Conservation (phyloP, 345 rosid genomes). For the Triadica sebifera region DNA sequence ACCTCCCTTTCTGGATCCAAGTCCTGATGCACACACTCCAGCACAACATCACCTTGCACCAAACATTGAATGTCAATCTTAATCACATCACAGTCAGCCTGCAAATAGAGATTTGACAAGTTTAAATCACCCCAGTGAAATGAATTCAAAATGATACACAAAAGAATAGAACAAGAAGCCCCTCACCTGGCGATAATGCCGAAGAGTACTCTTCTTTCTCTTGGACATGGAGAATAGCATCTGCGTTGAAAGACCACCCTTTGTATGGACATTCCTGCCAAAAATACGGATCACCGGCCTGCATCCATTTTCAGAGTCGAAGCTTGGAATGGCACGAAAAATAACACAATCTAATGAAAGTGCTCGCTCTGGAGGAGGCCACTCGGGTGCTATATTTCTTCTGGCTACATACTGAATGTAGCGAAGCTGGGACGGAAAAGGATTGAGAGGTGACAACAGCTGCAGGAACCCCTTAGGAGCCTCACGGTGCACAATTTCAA, state of each 20-base stretch:
- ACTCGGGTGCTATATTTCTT: conserved; percentile 79
- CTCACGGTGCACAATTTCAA: conserved; percentile 86
- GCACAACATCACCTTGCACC: conserved; percentile 96
- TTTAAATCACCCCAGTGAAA: conserved; percentile 11
- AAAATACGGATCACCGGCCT: conserved; percentile 90
- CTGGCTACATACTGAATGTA: conserved; percentile 93
- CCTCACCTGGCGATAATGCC: conserved; percentile 79
- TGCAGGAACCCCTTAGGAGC: conserved; percentile 93
- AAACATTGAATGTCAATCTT: conserved; percentile 93
- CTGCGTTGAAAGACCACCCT: conserved; percentile 73
- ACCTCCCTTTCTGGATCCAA: conserved; percentile 89
- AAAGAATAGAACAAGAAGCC: conserved; percentile 8
- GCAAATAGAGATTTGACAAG: conserved; percentile 31
- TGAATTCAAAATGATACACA: not conserved
- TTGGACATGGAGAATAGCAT: conserved; percentile 84
- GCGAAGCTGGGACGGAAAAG: conserved; percentile 92
- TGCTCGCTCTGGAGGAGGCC: conserved; percentile 98
- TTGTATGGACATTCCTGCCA: conserved; percentile 66
- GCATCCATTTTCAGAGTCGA: conserved; percentile 86
- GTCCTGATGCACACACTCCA: conserved; percentile 94
- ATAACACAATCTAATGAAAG: conserved; percentile 91
- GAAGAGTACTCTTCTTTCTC: conserved; percentile 56
- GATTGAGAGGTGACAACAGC: conserved; percentile 91
- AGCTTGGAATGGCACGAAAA: conserved; percentile 85
- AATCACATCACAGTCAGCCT: conserved; percentile 95